phyloP scores from a whole-genome alignment of 1,139 yeast species.

The Pneumocystis murina region DNA sequence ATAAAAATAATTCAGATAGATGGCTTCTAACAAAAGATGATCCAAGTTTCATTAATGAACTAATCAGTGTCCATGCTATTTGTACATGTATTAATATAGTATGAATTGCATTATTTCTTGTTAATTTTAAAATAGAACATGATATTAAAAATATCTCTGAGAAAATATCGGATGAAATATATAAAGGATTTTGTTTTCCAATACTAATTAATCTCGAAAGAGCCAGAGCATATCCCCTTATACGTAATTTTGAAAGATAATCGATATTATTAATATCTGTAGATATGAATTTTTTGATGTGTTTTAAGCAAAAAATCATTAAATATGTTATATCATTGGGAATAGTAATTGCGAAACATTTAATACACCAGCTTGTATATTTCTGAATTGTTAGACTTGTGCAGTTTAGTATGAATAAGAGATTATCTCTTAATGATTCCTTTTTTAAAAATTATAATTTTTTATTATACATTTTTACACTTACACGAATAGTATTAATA shows the following conservation, averaged over 20 bases:
- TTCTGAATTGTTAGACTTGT: background rate
- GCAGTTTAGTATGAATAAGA: background rate
- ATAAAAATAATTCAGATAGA: background rate
- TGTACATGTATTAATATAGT: background rate
- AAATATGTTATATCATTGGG: background rate
- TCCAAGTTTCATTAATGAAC: conserved; percentile 11
- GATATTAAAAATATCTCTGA: background rate
- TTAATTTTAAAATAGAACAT: background rate
- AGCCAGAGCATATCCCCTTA: background rate
- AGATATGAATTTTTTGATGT: background rate
- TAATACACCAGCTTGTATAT: background rate
- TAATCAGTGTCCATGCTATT: conserved; percentile 1
- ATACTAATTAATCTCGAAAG: background rate
- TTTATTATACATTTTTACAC: background rate
- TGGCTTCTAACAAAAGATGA: conserved; percentile 5
- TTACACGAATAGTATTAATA: background rate
- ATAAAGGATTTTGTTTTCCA: background rate
- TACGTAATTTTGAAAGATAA: background rate
- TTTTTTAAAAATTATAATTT: background rate
- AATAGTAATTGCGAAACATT: background rate
- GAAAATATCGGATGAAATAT: background rate
- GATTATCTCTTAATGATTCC: background rate
- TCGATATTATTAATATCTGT: background rate
- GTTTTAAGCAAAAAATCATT: background rate
- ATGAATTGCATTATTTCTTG: background rate